Percentiles rank a stretch among this genome's conserved stretches.
phyloP scores from a whole-genome alignment of 2,329 filamentous ascomycete genomes.

The Pseudogymnoascus verrucosus region DNA sequence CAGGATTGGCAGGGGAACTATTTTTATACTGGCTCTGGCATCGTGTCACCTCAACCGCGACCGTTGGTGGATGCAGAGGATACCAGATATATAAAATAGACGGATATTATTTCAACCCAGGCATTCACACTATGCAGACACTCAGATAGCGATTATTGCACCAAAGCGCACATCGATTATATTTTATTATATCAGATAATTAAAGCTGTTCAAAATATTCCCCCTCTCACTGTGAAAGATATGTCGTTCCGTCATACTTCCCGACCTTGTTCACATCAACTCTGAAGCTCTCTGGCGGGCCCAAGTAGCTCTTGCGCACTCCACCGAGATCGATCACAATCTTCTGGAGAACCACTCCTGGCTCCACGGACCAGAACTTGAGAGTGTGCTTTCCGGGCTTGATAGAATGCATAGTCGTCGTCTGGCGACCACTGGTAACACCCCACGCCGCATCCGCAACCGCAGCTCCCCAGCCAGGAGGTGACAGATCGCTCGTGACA shows the following conservation, averaged over 20 bases:
- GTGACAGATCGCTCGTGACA: constrained; percentile 20
- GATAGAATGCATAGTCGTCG: constrained; percentile 23
- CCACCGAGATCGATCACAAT: constrained; percentile 35
- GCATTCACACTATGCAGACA: background rate
- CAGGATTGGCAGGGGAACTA: background rate
- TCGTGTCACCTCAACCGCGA: no score
- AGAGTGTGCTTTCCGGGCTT: constrained; percentile 23
- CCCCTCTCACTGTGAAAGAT: background rate
- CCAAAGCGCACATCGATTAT: background rate
- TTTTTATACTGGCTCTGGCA: background rate
- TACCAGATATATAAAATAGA: background rate
- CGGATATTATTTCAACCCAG: background rate
- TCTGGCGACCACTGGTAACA: constrained; percentile 16
- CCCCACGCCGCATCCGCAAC: constrained; percentile 22
- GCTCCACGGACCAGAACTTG: constrained; percentile 30
- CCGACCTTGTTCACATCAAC: constrained; percentile 12
- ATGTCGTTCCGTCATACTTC: background rate
- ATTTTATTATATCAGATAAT: constrained; percentile 1
- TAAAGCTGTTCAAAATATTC: background rate
- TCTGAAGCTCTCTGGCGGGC: constrained; percentile 32
- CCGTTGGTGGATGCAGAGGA: background rate
- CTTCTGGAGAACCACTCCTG: constrained; percentile 33
- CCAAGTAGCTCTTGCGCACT: constrained; percentile 32
- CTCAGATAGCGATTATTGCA: background rate
- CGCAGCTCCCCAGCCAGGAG: constrained; percentile 16